phyloP scores from a whole-genome alignment of 2,329 filamentous ascomycete species.

The Graphiopsis chlorocephala region DNA sequence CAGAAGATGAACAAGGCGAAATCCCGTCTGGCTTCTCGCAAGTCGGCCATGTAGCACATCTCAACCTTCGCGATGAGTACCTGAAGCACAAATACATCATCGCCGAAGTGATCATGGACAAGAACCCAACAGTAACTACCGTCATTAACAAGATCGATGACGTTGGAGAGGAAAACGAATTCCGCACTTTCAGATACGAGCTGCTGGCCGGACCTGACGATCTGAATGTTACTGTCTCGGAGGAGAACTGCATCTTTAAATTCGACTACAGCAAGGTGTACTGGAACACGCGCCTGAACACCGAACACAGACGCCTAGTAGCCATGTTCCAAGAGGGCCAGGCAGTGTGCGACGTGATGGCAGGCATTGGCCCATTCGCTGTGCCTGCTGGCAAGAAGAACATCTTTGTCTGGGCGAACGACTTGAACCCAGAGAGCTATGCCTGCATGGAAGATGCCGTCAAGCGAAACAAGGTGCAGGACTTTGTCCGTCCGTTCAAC shows the following conservation, averaged over 20 bases:
- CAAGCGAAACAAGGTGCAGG: constrained; percentile 69
- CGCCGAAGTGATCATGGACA: constrained; percentile 81
- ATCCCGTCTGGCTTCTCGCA: constrained; percentile 83
- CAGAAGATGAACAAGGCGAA: constrained; percentile 74
- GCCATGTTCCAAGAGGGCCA: constrained; percentile 76
- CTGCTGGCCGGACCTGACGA: constrained; percentile 79
- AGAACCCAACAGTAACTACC: constrained; percentile 76
- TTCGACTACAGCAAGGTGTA: constrained; percentile 98
- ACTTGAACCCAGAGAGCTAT: constrained; percentile 89
- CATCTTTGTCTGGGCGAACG: constrained; percentile 94
- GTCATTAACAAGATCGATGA: constrained; percentile 95
- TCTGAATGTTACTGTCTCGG: constrained; percentile 76
- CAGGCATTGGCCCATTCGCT: constrained; percentile 92
- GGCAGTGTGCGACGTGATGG: constrained; percentile 95
- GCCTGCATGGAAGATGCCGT: constrained; percentile 69
- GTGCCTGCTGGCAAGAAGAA: constrained; percentile 84
- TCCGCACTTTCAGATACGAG: constrained; percentile 90
- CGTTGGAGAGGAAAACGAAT: constrained; percentile 81
- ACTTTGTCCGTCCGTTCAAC: constrained; percentile 77
- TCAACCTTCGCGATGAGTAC: constrained; percentile 83
- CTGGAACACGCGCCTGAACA: constrained; percentile 91
- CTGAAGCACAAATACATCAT: constrained; percentile 83
- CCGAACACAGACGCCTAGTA: constrained; percentile 80
- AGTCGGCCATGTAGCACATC: constrained; percentile 87
- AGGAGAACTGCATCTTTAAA: constrained; percentile 79